Evolutionary conservation across 2,329 filamentous ascomycete species (phyloP), one percentile per base, ranked within the genome.

Genomic region (Exophiala lecanii-corni): DNA sequence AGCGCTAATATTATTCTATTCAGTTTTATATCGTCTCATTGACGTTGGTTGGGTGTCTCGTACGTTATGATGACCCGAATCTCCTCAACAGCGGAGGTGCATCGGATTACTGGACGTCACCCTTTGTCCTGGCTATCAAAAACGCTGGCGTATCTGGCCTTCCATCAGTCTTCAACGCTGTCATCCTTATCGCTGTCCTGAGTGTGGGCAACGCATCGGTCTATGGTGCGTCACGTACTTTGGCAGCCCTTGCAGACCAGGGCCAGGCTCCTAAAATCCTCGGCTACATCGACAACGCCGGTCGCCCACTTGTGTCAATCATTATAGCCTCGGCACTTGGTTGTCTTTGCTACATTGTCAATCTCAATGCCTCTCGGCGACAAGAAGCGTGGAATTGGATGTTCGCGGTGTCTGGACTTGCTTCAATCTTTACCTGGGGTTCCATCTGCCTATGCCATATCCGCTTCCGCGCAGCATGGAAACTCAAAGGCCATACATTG

Each of bases 131-230:
- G 57, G 87, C 89, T 50, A 94, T 95, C 56, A 73, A 84, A 53
- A 83, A 88, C 50, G 87, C 89, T 1, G 84, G 86, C 5, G 92
- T 96, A 56, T 68, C 78, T 28, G 81, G 83, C 2, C 75, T 95
- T 2, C 86, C 87, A 2, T 89, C 84, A 0, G 76, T 95, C 40
- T 92, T 96, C 84, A 96, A 97, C 64, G 81, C 80, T 12, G 87
- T 96, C 47, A 94, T 96, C 62, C 79, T 96, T 59, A 79, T 94
- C 49, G 84, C 89, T 15, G 88, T 94, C 17, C 70, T 95, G 18
- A 92, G 86, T 1, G 89, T 95, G 49, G 88, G 88, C 44, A 95
- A 95, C 65, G 89, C 86, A 5, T 82, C 88, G 50, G 83, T 96
- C 46, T 96, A 94, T 57, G 91, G 88, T 26, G 91, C 86, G 17